Conservation (phyloP, 768 basidiomycete species). For the Mrakia gelida region DNA sequence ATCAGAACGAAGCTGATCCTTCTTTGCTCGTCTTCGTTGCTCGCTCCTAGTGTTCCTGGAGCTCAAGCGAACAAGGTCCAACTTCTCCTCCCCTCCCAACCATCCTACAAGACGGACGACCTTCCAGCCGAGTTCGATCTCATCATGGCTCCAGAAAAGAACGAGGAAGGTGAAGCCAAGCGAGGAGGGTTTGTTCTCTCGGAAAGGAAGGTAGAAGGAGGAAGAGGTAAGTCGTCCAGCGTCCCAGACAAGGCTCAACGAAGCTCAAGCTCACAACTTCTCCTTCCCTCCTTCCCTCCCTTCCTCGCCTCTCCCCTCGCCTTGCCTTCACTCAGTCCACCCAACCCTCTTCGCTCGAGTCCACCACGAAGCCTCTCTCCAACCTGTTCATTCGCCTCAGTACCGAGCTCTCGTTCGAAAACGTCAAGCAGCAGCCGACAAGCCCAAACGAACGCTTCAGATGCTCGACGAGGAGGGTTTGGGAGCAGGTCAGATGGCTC, state of each 20-base stretch:
- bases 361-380: conserved; percentile 72
- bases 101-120: conserved; percentile 45
- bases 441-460: conserved; percentile 61
- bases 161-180: conserved; percentile 17
- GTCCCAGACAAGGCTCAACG: neutral
- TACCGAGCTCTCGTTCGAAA: conserved; percentile 71
- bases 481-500: conserved; percentile 57
- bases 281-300: conserved; percentile 1
- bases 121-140: conserved; percentile 71
- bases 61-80: conserved; percentile 34
- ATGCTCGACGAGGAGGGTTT: conserved; percentile 60
- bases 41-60: conserved; percentile 23
- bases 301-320: neutral
- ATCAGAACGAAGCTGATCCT: neutral
- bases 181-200: conserved; percentile 13
- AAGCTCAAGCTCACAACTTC: conserved; percentile 3
- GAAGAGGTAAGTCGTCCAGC: conserved; percentile 20
- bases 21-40: neutral
- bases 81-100: conserved; percentile 44
- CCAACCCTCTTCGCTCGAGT: conserved; percentile 48
- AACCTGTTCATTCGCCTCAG: conserved; percentile 61
- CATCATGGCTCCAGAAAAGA: conserved; percentile 53
- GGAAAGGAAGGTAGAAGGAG: conserved; percentile 11
- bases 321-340: neutral
- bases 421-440: conserved; percentile 62